Evolutionary conservation across 257 asterid genomes (phyloP), one percentile per base, ranked within the genome.

Genomic region (Cordia subcordata): DNA sequence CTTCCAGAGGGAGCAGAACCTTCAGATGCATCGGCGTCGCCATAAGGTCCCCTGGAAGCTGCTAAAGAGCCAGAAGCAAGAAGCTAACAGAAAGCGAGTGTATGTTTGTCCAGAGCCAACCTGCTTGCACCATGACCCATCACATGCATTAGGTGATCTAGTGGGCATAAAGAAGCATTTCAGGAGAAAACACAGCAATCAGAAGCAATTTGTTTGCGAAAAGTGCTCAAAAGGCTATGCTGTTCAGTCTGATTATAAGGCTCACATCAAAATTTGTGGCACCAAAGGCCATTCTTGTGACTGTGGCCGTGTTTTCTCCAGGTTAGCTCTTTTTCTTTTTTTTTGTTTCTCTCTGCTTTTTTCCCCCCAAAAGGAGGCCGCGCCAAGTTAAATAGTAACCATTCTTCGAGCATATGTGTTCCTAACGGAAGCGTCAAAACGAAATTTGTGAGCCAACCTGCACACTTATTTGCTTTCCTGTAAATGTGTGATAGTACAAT

Each of bases 201-300:
- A 68, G 14, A 77, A 77, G 35, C 73, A 77, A 20, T 77, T 78
- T 75, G 73, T 72, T 64, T 78, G 80, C 55, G 70, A 57, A 18
- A 74, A 75, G 62, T 73, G 79, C 44, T 63, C 71, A 0, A 78
- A 74, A 67, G 81, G 78, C 1, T 78, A 78, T 68, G 83, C 81
- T 33, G 81, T 74, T 61, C 83, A 78, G 10, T 78, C 81, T 6
- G 83, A 78, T 62, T 71, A 53, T 22, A 77, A 74, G 44, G 81
- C 83, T 68, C 83, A 74, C 57, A 19, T 71, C 73, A 78, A 78
- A 64, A 78, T 77, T 15, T 78, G 83, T 68, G 83, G 84, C 0
- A 78, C 81, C 10, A 60, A 80, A 65, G 84, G 81, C 27, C 81
- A 71, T 53, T 74, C 79, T 62, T 75, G 84, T 53, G 81, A 78